phyloP scores from a whole-genome alignment of 495 filamentous ascomycete genomes.

The Daldinia caldariorum region DNA sequence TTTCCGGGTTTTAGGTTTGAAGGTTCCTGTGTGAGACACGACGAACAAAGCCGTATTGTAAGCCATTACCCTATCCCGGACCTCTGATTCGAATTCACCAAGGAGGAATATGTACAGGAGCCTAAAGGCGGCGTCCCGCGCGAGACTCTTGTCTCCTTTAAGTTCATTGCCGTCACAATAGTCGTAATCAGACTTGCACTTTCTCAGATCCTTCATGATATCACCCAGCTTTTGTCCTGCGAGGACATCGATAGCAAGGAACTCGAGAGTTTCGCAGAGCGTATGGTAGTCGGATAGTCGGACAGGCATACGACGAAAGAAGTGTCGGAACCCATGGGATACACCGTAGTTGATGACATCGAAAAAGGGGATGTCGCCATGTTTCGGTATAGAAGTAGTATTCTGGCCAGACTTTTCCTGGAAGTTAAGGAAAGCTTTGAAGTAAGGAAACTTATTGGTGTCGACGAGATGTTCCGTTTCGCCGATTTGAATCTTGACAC shows the following conservation, averaged over 20 bases:
- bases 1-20: conserved; percentile 33
- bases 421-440: conserved; percentile 10
- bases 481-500: background rate
- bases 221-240: conserved; percentile 18
- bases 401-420: conserved; percentile 16
- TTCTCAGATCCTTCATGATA: conserved; percentile 37
- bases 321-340: conserved; percentile 38
- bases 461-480: background rate
- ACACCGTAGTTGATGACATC: conserved; percentile 12
- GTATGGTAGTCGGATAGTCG: conserved; percentile 34
- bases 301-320: conserved; percentile 44
- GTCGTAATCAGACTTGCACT: conserved; percentile 32
- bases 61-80: conserved; percentile 27
- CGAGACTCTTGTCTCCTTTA: conserved; percentile 5
- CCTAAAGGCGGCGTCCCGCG: conserved; percentile 43
- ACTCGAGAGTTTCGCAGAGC: conserved; percentile 38
- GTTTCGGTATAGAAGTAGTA: conserved; percentile 1
- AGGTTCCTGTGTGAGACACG: conserved; percentile 37
- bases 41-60: conserved; percentile 40
- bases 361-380: conserved; percentile 13
- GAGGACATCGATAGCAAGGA: conserved; percentile 33
- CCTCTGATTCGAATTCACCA: conserved; percentile 15
- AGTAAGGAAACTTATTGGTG: conserved; percentile 9
- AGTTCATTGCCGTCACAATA: conserved; percentile 4
- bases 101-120: conserved; percentile 41